These are phyloP conservation scores for Anisogramma anomala DNA, from an alignment of 2,329 filamentous ascomycete species.

Conservation along the genomic window DNA sequence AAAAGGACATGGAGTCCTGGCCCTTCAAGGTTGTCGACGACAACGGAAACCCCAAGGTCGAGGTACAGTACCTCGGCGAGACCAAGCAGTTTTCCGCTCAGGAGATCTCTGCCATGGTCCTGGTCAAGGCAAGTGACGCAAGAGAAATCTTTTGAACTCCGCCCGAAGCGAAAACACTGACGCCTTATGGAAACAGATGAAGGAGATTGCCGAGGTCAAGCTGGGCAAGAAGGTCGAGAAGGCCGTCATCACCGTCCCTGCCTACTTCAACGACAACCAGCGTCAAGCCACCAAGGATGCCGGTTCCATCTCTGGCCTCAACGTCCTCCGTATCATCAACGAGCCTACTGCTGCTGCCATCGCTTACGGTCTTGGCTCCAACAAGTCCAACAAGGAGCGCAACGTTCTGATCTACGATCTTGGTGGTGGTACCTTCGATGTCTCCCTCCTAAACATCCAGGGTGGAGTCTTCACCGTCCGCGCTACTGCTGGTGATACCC, in stretches of 20 bases:
- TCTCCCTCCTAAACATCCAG: conserved; percentile 96
- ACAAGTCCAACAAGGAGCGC: conserved; percentile 94
- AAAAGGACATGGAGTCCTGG: conserved; percentile 98
- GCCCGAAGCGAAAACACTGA: conserved; percentile 2
- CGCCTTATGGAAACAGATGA: conserved; percentile 57
- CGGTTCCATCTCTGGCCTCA: conserved; percentile 91
- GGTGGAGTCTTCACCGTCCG: conserved; percentile 99
- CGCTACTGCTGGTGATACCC: conserved; percentile 94
- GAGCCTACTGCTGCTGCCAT: conserved; percentile 97
- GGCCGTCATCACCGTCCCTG: conserved; percentile 96
- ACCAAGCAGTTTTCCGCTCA: conserved; percentile 94
- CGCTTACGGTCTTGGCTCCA: conserved; percentile 90
- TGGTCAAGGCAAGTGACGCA: conserved; percentile 68
- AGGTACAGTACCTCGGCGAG: conserved; percentile 93
- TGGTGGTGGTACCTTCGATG: conserved; percentile 99
- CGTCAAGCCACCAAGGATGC: conserved; percentile 99
- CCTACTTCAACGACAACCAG: conserved; percentile 99
- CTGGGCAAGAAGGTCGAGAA: conserved; percentile 98
- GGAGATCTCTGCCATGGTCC: conserved; percentile 98
- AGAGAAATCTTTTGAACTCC: neutral
- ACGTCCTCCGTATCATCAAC: conserved; percentile 99
- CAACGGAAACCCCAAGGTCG: conserved; percentile 75
- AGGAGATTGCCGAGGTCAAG: conserved; percentile 97
- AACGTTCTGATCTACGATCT: conserved; percentile 99
- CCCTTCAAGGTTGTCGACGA: conserved; percentile 97